phyloP scores from a whole-genome alignment of 345 rosid species.

The Dipteronia sinensis region DNA sequence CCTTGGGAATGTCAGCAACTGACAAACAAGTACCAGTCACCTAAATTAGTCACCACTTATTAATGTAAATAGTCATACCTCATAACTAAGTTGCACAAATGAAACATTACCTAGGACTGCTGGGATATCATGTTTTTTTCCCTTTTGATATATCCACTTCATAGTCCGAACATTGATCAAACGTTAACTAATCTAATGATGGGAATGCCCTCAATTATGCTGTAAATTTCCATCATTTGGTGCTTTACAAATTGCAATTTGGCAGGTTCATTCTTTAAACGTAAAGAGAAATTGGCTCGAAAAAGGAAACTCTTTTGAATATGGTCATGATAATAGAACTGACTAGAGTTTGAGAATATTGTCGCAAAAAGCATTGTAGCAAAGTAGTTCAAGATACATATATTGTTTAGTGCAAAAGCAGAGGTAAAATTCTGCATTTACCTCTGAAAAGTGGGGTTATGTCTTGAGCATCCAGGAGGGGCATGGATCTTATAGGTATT shows the following conservation, averaged over 20 bases:
- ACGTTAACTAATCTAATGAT: background rate
- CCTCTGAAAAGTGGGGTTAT: background rate
- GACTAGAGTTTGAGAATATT: background rate
- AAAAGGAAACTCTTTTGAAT: too few relatives aligned
- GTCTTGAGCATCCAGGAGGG: background rate
- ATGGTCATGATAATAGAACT: background rate
- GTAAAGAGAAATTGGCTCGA: too few relatives aligned
- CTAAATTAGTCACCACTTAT: background rate
- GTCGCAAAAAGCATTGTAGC: background rate
- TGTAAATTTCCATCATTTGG: background rate
- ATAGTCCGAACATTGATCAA: background rate
- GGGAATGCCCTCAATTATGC: background rate
- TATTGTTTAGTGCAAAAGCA: background rate
- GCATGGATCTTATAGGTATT: background rate
- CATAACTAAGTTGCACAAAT: background rate
- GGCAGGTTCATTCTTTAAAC: background rate
- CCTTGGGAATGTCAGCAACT: background rate
- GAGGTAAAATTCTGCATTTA: slow-evolving; percentile 4
- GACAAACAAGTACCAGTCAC: background rate
- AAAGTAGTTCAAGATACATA: background rate
- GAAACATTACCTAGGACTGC: background rate
- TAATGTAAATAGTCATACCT: background rate
- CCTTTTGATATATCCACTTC: background rate
- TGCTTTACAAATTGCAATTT: background rate
- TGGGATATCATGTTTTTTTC: background rate